Evolutionary conservation across 2,329 filamentous ascomycete species (phyloP).

Genomic region (Sporothrix inflata): DNA sequence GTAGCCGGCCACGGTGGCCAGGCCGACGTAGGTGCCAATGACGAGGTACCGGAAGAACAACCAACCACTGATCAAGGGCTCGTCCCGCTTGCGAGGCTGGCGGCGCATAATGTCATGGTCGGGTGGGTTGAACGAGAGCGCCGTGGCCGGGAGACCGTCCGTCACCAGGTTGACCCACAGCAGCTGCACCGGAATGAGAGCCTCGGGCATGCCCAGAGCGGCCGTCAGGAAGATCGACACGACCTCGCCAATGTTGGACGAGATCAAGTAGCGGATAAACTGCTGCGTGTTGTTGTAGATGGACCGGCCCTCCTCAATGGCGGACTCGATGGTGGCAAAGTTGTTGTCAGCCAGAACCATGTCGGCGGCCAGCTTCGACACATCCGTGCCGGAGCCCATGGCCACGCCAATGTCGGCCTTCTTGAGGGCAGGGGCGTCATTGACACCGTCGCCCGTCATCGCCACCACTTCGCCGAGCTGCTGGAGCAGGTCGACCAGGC

Average conservation of each 20-base stretch:
- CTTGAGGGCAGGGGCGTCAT: conserved; percentile 96
- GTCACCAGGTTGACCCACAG: conserved; percentile 99
- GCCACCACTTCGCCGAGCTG: conserved; percentile 92
- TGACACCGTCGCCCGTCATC: conserved; percentile 99
- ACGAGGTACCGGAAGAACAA: conserved; percentile 97
- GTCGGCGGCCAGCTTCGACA: conserved; percentile 93
- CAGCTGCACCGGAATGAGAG: conserved; percentile 93
- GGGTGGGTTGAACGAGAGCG: conserved; percentile 96
- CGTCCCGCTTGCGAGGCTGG: conserved; percentile 86
- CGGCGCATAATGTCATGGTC: conserved; percentile 98
- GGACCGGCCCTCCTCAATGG: conserved; percentile 93
- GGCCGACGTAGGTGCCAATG: conserved; percentile 91
- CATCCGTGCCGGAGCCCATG: conserved; percentile 97
- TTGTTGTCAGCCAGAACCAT: conserved; percentile 99
- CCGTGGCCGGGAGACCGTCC: conserved; percentile 93
- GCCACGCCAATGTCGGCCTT: conserved; percentile 98
- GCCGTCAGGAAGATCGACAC: conserved; percentile 98
- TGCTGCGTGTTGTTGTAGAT: conserved; percentile 99
- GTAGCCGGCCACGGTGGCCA: conserved; percentile 93
- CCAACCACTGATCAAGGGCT: conserved; percentile 91
- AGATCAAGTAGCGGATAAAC: conserved; percentile 98
- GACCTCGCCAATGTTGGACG: conserved; percentile 98
- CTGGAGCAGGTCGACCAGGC: conserved; percentile 93
- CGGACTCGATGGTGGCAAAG: conserved; percentile 95
- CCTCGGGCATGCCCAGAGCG: conserved; percentile 95